Base-by-base conservation (phyloP, 2,329 filamentous ascomycete genomes). In the Aspergillus proliferans region DNA sequence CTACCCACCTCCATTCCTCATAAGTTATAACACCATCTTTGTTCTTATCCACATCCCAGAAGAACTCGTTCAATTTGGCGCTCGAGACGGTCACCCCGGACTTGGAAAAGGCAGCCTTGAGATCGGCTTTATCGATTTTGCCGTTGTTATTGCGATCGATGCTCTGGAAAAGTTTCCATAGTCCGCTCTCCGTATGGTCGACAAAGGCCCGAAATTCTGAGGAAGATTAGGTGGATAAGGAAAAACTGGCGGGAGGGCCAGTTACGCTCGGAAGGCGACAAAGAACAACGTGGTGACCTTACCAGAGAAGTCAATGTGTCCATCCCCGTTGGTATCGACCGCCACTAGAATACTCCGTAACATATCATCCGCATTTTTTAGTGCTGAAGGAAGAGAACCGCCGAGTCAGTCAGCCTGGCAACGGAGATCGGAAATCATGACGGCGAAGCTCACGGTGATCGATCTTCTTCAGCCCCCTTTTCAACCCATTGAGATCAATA, bases 341-440 rank as follows among this genome's bases (percentile, higher is more conserved):
- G 85, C 81, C 56, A 80, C 78, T 66, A 96, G 80, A 50, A 97
- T 87, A 63, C 87, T 84, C 64, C 82, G 80, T 54, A 98, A 79
- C 76, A 97, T 83, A 34, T 81, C 76, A 69, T 95, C 87, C 65
- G 93, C 93, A 77, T 96, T 93, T 76, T 96, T 95, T 64, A 98
- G 72, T 55, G 85, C 83, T 85, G 60, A 56, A 58, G 55, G 24
- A 28, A 30, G 39, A 50, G 50, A 47, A 47, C 45, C 45, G 50
- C 47, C 46, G 51, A 48, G 57, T 60, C 52, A 60, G 58, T 58
- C 55, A 55, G 54, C 48, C 48, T 53, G 52, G 14, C 41, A n/a
- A 15, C 55, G 48, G 62, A 46, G 51, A 59, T 28, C 38, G 26
- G 26, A 43, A 51, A 46, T 54, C 53, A 54, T 42, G 48, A 46